Base-by-base conservation (phyloP, 2,329 filamentous ascomycete species). In the Exophiala alcalophila region DNA sequence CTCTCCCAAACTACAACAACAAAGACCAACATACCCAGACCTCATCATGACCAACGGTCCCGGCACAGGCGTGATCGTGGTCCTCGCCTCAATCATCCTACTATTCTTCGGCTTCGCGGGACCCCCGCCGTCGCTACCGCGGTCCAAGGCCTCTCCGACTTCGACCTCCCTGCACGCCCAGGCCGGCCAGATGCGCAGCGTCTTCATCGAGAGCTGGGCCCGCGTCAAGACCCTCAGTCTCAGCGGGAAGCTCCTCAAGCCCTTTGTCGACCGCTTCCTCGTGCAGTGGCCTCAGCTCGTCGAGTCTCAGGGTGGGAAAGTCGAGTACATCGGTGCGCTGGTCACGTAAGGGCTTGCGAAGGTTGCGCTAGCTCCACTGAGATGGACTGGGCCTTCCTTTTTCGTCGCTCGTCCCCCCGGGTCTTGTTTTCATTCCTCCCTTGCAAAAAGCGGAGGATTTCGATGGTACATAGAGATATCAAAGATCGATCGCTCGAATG, bases 171-270 rank as follows among this genome's bases (percentile, higher is more conserved):
- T 11, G 12, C n/a, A 4, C 8, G 6, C 28, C 2, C 26, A 32
- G 18, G n/a, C 12, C 18, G 50, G 50, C n/a, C 76, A 75, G 51
- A 82, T 91, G 68, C 78, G 80, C 50, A 82, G 85, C 7, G 71
- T 97, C 10, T 98, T 92, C 62, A 78, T 96, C 19, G 92, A 98
- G 71, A 92, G 86, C 14, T 96, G 90, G 83, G 91, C 92, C 2
- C 77, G 92, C 11, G 86, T 94, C 11, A 82, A 76, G 53, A 83
- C 78, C 9, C 66, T 97, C 52, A 97, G 91, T 67, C 64, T 96
- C 46, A 94, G 87, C 25, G 92, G 91, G 0, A 83, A 79, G 60
- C 67, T 97, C 25, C 70, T 98, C 44, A 66, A 83, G 44, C 68
- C 71, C 52, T 69, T 94, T 27, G 85, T 85, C 33, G 86, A 94